A percentile compares a stretch with the other conserved stretches of the same genome.
Conservation (phyloP, 2,329 filamentous ascomycete species). For the Verticillium isaacii region DNA sequence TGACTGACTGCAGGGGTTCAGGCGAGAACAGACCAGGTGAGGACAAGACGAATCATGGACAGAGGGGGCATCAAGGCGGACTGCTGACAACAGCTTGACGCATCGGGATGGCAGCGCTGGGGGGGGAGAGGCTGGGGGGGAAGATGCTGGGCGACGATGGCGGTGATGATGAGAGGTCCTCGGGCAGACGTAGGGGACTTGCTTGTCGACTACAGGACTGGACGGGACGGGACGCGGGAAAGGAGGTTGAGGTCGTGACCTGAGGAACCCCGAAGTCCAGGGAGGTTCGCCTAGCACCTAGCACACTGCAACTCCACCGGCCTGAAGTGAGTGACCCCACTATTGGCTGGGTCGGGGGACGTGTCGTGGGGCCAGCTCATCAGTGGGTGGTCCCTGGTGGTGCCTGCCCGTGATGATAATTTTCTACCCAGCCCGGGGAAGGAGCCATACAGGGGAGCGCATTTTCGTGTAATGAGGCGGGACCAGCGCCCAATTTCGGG, state of each 20-base stretch:
- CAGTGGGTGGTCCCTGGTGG: background rate
- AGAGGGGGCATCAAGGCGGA: slow-evolving; percentile 13
- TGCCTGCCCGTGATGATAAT: background rate
- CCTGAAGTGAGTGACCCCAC: background rate
- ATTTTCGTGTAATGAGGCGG: background rate
- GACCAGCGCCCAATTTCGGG: background rate
- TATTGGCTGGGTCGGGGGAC: background rate
- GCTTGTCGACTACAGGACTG: slow-evolving; percentile 1
- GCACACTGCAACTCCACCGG: background rate
- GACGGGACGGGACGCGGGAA: slow-evolving; percentile 1
- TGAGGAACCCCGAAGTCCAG: background rate
- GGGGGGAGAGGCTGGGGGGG: too few species aligned
- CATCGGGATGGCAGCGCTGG: slow-evolving; percentile 9
- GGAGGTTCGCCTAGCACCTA: background rate
- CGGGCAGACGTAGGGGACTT: background rate
- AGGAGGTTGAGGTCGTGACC: slow-evolving; percentile 1
- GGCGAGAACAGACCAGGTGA: background rate
- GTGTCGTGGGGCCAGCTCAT: background rate
- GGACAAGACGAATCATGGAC: slow-evolving; percentile 9
- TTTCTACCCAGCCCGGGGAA: background rate
- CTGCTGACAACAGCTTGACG: slow-evolving; percentile 7
- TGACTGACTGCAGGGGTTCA: background rate
- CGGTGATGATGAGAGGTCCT: background rate
- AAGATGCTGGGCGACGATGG: background rate
- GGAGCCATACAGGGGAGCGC: background rate